Percentiles rank a stretch among this genome's conserved stretches.
phyloP scores from a whole-genome alignment of 352 stramenopile species.

The Globisporangium sylvaticum region DNA sequence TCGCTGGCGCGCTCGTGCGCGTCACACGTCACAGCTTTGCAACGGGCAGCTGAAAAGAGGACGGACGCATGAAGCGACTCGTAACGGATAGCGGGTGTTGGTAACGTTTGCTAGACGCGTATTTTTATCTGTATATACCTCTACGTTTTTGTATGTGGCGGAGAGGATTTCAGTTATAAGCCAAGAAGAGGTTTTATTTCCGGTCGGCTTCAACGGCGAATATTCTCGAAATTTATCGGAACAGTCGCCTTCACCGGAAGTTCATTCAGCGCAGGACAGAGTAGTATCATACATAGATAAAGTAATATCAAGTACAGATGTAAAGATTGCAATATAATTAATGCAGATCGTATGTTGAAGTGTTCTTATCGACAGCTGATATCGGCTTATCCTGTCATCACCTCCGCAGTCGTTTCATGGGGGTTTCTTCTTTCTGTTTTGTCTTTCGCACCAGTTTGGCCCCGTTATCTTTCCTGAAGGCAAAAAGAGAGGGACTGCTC shows the following conservation, averaged over 20 bases:
- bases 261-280: neutral
- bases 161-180: neutral
- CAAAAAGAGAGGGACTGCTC: neutral
- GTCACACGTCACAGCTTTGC: conserved; percentile 55
- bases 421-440: conserved; percentile 1
- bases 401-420: neutral
- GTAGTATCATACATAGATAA: neutral
- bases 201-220: neutral
- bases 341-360: neutral
- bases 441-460: neutral
- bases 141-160: neutral
- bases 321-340: neutral
- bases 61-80: conserved; percentile 9
- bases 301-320: neutral
- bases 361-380: neutral
- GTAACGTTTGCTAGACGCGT: neutral
- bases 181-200: neutral
- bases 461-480: neutral
- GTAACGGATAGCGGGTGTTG: neutral
- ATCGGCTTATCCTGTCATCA: neutral
- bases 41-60: conserved; percentile 23
- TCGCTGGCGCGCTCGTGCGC: conserved; percentile 56
- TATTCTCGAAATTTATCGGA: conserved; percentile 4
- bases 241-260: neutral
- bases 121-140: conserved; percentile 8